Base-by-base conservation (phyloP, 78 protist species). In the Cavenderia fasciculata region DNA sequence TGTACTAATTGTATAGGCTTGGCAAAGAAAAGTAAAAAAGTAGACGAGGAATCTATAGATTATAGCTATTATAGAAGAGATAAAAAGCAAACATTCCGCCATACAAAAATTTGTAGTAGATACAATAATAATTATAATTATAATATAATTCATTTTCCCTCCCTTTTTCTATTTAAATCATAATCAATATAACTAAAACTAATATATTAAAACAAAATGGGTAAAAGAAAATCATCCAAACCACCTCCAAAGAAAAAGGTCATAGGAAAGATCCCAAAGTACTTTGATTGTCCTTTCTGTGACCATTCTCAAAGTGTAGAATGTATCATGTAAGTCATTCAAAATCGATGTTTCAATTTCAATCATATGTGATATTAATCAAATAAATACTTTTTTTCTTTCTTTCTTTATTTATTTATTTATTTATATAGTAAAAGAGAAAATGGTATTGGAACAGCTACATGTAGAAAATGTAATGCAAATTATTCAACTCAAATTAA, bases 221-320 rank as follows among this genome's bases (percentile, higher is more conserved):
- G 89, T 44, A 82, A 82, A 31, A 69, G 89, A 68, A 82, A 82
- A 82, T 68, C 78, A 36, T 41, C 69, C 14, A 82, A 82, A 38
- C 78, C 89, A 65, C 89, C 89, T 19, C 89, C 89, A 29, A 73
- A 73, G 56, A 82, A 82, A 52, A 82, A 82, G 70, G 46, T 47
- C 10, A 65, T 68, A 8, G 29, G 66, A 4, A 82, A 82, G 57
- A 31, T 82, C 0, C 78, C 89, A 36, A 82, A 82, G 14, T 41
- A 47, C 25, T 82, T 82, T 33, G 89, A 82, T 82, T 82, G 89
- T 43, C 74, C 74, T 68, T 82, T 82, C 56, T 82, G 89, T 82
- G 89, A 68, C 23, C 89, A 82, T 47, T 25, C 89, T 56, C 78
- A 68, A 68, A 51, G 76, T 27, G 89, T 82, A 18, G 89, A 82